Percentiles rank a stretch among this genome's conserved stretches.
phyloP scores from a whole-genome alignment of 805 yeast species.

The Candida oleophila region DNA sequence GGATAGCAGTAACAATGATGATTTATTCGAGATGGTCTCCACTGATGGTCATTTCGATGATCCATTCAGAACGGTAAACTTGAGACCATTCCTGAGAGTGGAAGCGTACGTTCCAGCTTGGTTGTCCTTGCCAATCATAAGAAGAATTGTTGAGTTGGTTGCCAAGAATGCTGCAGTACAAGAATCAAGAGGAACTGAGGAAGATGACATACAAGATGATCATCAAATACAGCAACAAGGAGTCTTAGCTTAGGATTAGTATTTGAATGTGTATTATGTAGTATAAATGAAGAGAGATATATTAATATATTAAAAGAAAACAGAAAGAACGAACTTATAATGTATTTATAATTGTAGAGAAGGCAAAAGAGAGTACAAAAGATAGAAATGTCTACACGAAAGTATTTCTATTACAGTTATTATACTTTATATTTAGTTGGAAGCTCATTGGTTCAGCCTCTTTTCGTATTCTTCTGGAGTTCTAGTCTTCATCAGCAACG shows the following conservation, averaged over 20 bases:
- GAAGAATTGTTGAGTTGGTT: conserved; percentile 84
- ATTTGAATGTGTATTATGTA: background rate
- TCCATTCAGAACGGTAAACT: conserved; percentile 73
- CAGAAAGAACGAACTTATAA: too few species aligned
- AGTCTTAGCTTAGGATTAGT: background rate
- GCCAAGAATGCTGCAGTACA: conserved; percentile 79
- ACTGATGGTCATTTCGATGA: conserved; percentile 77
- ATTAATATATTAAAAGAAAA: too few species aligned
- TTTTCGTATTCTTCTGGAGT: conserved; percentile 53
- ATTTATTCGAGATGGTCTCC: conserved; percentile 68
- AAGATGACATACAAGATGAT: conserved; percentile 7
- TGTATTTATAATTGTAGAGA: background rate
- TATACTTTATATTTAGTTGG: too few species aligned
- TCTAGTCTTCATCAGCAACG: conserved; percentile 80
- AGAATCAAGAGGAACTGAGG: conserved; percentile 32
- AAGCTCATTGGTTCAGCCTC: conserved; percentile 12
- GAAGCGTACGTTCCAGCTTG: conserved; percentile 95
- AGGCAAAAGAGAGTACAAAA: too few species aligned
- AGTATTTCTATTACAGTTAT: too few species aligned
- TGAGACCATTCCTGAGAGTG: conserved; percentile 75
- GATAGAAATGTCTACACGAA: too few species aligned
- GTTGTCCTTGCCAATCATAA: conserved; percentile 84
- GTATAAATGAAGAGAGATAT: background rate
- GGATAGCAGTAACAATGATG: conserved; percentile 52
- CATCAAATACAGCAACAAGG: background rate